A percentile compares a stretch with the other conserved stretches of the same genome.
Evolutionary conservation across 2,329 filamentous ascomycete species (phyloP).

Genomic region (Fusarium torulosum): DNA sequence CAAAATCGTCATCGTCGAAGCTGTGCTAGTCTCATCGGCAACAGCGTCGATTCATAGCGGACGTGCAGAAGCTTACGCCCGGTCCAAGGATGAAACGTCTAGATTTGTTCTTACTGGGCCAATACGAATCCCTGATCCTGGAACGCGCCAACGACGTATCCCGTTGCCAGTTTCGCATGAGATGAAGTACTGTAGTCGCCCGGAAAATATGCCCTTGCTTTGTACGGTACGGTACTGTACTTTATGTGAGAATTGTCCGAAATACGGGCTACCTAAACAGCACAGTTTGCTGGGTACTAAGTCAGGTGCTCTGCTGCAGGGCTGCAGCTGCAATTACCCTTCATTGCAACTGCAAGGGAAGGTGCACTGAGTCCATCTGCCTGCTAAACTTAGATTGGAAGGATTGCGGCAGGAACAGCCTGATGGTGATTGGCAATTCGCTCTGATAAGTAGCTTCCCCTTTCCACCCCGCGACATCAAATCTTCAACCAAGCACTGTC

Average conservation of each 20-base stretch:
- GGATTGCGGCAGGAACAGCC: slow-evolving; percentile 23
- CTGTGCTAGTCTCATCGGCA: slow-evolving; percentile 18
- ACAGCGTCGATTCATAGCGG: slow-evolving; percentile 20
- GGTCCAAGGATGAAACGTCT: slow-evolving; percentile 47
- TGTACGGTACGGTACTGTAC: slow-evolving; percentile 11
- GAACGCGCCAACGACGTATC: slow-evolving; percentile 6
- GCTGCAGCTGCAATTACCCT: slow-evolving; percentile 15
- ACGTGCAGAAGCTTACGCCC: slow-evolving; percentile 24
- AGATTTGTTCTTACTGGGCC: slow-evolving; percentile 32
- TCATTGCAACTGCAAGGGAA: not conserved
- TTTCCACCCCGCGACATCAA: slow-evolving; percentile 17
- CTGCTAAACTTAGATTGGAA: slow-evolving; percentile 31
- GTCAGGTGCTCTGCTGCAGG: slow-evolving; percentile 4
- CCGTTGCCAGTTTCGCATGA: slow-evolving; percentile 20
- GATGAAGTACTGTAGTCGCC: slow-evolving; percentile 22
- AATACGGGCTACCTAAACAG: not conserved
- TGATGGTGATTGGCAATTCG: slow-evolving; percentile 34
- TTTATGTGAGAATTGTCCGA: slow-evolving; percentile 11
- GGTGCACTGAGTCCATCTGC: slow-evolving; percentile 2
- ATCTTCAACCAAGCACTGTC: slow-evolving; percentile 27
- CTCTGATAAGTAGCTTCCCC: slow-evolving; percentile 18
- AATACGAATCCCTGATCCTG: slow-evolving; percentile 41
- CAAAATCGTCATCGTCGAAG: slow-evolving; percentile 23
- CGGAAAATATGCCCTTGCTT: slow-evolving; percentile 15
- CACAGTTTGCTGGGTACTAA: not conserved